phyloP scores from a whole-genome alignment of 306 rosid genomes.

The Abrus precatorius region DNA sequence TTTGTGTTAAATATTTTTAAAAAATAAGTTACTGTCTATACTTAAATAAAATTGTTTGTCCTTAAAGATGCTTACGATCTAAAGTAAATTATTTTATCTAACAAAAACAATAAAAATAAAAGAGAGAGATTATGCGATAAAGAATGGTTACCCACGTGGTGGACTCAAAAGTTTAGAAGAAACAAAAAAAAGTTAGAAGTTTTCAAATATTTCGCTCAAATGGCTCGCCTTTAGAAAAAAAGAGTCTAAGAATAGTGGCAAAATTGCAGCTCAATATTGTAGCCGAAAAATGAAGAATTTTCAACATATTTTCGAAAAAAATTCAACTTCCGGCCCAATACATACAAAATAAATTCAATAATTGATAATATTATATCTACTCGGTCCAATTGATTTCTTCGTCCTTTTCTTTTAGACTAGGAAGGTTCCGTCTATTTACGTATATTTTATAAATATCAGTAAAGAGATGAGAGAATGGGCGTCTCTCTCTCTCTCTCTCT shows the following conservation, averaged over 20 bases:
- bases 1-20: too few species aligned
- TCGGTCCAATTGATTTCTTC: neutral
- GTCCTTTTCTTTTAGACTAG: neutral
- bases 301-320: neutral
- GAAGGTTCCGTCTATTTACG: neutral
- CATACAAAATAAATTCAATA: neutral
- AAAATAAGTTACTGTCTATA: too few species aligned
- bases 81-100: too few species aligned
- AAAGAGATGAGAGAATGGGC: too few species aligned
- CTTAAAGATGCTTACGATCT: too few species aligned
- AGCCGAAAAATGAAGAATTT: neutral
- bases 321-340: neutral
- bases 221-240: neutral
- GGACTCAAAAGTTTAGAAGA: neutral
- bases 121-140: neutral
- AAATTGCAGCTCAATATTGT: neutral
- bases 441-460: too few species aligned
- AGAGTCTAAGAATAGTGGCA: neutral
- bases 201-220: slow-evolving; percentile 19
- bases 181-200: neutral
- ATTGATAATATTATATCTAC: neutral
- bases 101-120: neutral
- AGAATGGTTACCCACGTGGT: neutral
- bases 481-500: too few species aligned
- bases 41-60: too few species aligned